Base-by-base conservation (phyloP, 805 yeast genomes). In the Komagataella phaffii region DNA sequence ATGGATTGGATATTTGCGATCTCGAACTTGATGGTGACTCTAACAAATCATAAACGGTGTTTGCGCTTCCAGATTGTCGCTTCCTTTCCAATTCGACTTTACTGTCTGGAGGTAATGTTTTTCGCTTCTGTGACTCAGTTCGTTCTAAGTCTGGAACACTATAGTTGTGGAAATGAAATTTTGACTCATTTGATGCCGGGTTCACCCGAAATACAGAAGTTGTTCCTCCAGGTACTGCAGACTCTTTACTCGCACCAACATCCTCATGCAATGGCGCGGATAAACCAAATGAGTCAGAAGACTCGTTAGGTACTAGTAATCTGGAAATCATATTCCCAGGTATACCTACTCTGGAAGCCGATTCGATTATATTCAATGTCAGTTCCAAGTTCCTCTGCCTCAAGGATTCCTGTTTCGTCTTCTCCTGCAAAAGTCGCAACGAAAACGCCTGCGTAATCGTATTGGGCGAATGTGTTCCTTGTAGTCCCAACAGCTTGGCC, bases 341-440 rank as follows among this genome's bases (percentile, higher is more conserved):
- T 14, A 30, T 14, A 14, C 40, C 40, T 30, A 30, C 40, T 30
- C 40, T 30, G 40, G 40, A 30, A 10, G 40, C 40, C 14, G 40
- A 10, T 30, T 30, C 40, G 14, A 30, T 30, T 30, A 30, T 57
- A 46, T 73, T 73, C 8, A 74, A 49, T 1, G 72, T 62, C 4
- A 66, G 57, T 5, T 57, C 52, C 24, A 69, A 64, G 51, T 63
- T 66, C 43, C 67, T 67, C 43, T 60, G 57, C 50, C 65, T 66
- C 36, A 64, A 52, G 44, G 64, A 58, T 51, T 72, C 75, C 50
- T 67, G 74, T 52, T 60, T 65, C 3, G 75, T 66, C 51, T 62
- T 64, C 52, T 73, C 79, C 56, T 74, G 74, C 53, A 73, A 76
- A 2, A 64, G 62, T 56, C 66, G 66, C 43, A 69, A 62, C 30